These are phyloP conservation scores for Stellera chamaejasme DNA, from an alignment of 345 rosid species.

Conservation along the genomic window DNA sequence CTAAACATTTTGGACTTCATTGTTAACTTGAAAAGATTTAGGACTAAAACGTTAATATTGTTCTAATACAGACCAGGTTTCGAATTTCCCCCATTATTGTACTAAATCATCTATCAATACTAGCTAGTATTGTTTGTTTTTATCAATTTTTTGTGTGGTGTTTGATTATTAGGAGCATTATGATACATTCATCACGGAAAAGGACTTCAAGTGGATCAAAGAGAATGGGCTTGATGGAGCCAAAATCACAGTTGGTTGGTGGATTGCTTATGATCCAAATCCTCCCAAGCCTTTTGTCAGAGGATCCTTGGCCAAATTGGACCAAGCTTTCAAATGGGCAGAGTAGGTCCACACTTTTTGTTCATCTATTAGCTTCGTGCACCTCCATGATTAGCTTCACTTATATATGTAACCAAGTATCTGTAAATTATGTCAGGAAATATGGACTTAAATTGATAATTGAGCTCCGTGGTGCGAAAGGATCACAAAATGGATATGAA, in stretches of 20 bases:
- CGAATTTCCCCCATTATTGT: too few species aligned
- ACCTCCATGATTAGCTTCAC: too few species aligned
- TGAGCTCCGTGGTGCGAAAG: conserved; percentile 59
- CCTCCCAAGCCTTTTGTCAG: conserved; percentile 32
- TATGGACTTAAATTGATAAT: conserved; percentile 35
- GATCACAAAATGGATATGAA: conserved; percentile 50
- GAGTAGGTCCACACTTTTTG: conserved; percentile 15
- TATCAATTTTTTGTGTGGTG: too few species aligned
- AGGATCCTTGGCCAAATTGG: conserved; percentile 22
- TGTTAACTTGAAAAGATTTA: too few species aligned
- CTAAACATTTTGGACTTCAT: too few species aligned
- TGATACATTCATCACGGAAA: conserved; percentile 24
- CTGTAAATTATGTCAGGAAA: conserved; percentile 23
- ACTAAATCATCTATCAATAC: too few species aligned
- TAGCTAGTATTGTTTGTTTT: too few species aligned
- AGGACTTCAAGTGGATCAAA: conserved; percentile 28
- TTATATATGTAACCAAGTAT: too few species aligned
- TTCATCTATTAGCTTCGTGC: too few species aligned
- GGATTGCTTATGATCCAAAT: conserved; percentile 27
- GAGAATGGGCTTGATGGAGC: conserved; percentile 25
- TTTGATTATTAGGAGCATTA: conserved; percentile 22
- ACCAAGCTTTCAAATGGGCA: conserved; percentile 56
- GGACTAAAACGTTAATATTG: too few species aligned
- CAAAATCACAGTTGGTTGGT: conserved; percentile 34
- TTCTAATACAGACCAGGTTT: too few species aligned